These are phyloP conservation scores for Cenchrus fungigraminus DNA, from an alignment of 176 grass and related monocot genomes.

Conservation along the genomic window DNA sequence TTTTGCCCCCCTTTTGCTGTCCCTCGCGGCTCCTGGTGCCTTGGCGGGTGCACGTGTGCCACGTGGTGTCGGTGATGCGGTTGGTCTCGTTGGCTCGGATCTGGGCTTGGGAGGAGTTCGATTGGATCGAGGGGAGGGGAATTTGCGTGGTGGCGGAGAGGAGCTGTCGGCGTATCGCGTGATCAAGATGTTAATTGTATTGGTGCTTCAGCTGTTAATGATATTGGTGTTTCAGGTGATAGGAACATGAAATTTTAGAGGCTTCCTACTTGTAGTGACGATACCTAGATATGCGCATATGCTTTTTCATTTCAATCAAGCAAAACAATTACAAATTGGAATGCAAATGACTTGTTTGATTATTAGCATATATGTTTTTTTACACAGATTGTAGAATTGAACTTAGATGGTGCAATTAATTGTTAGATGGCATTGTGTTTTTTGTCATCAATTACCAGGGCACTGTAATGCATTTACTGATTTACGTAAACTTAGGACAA, in stretches of 20 bases:
- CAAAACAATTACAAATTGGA: neutral
- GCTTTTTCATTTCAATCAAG: neutral
- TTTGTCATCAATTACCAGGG: neutral
- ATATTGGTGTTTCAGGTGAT: neutral
- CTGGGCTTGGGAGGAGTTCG: slow-evolving; percentile 13
- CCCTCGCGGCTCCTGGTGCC: neutral
- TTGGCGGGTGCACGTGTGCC: neutral
- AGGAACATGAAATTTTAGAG: neutral
- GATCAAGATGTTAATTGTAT: neutral
- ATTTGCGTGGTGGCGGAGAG: neutral
- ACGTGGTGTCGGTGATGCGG: neutral
- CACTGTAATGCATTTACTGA: neutral
- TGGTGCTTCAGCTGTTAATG: neutral
- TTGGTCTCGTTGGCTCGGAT: slow-evolving; percentile 36
- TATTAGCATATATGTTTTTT: neutral
- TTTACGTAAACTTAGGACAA: neutral
- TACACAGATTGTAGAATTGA: neutral
- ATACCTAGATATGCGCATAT: neutral
- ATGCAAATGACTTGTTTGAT: neutral
- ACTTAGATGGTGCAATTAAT: neutral
- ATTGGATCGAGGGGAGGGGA: neutral
- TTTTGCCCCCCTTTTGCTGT: neutral
- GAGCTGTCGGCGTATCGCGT: too few species aligned
- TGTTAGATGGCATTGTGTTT: neutral
- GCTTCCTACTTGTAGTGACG: neutral